Evolutionary conservation across 1,284 basidiomycete genomes (phyloP).

Genomic region (Cystobasidiaceae sp.): DNA sequence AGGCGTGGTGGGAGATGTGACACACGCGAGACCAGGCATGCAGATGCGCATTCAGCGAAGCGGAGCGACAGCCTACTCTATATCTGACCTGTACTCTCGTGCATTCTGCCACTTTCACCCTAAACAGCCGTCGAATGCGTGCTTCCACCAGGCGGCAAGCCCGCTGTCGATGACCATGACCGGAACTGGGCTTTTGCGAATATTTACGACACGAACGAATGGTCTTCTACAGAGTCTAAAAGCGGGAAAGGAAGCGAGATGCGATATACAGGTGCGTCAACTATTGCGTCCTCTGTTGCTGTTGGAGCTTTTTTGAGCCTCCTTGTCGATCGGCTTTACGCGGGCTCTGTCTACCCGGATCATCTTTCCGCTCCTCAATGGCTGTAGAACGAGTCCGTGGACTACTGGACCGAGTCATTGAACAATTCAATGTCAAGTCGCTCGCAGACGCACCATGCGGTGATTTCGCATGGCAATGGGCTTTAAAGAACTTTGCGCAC

Average conservation of each 20-base stretch:
- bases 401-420: constrained; percentile 1
- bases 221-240: constrained; percentile 1
- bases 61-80: no score
- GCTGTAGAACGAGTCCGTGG: constrained; percentile 9
- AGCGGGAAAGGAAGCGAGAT: constrained; percentile 13
- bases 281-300: neutral
- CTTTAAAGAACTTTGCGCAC: constrained; percentile 1
- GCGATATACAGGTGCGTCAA: constrained; percentile 6
- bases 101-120: no score
- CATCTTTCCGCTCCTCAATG: neutral
- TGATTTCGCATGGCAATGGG: constrained; percentile 11
- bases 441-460: constrained; percentile 14
- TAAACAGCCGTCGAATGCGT: no score
- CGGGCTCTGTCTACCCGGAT: neutral
- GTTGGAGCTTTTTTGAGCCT: neutral
- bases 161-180: neutral
- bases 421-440: neutral
- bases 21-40: no score
- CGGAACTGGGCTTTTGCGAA: constrained; percentile 15
- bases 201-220: constrained; percentile 17
- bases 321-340: neutral
- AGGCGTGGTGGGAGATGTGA: no score
- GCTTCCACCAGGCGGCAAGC: no score
- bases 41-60: no score
- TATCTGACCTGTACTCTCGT: no score